Conservation (phyloP, 805 yeast species). For the Cyberlindnera euphorbiae region DNA sequence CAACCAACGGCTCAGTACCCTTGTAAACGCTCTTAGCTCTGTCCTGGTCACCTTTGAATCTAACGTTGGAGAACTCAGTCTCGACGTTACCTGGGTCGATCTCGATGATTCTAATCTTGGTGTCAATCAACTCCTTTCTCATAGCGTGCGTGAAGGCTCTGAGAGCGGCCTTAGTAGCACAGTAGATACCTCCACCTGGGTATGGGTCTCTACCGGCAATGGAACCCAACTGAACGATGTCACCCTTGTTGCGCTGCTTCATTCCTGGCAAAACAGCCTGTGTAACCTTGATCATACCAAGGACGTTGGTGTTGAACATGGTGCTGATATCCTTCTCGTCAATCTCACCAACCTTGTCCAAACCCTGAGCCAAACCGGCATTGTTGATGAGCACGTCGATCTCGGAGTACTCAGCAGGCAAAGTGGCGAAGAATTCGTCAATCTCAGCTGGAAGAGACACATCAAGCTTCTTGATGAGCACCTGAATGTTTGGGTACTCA, state of each 20-base stretch:
- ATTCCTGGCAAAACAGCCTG: constrained; percentile 71
- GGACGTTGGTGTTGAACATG: constrained; percentile 84
- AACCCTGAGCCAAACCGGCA: constrained; percentile 79
- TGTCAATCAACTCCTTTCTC: constrained; percentile 69
- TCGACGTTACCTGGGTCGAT: constrained; percentile 68
- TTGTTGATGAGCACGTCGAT: constrained; percentile 67
- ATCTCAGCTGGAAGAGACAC: constrained; percentile 50
- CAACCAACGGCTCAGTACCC: constrained; percentile 51
- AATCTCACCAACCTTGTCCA: constrained; percentile 75
- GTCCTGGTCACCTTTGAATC: constrained; percentile 53
- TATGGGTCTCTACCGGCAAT: constrained; percentile 81
- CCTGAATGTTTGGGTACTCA: constrained; percentile 43
- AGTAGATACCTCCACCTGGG: constrained; percentile 75
- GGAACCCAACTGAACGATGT: constrained; percentile 70
- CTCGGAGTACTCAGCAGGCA: constrained; percentile 56
- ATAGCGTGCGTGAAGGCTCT: constrained; percentile 65
- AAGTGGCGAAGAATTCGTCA: constrained; percentile 41
- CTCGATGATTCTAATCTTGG: constrained; percentile 61
- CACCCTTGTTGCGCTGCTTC: constrained; percentile 66
- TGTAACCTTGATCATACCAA: constrained; percentile 80
- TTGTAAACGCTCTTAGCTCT: constrained; percentile 54
- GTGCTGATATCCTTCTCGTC: constrained; percentile 55
- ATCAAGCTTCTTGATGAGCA: constrained; percentile 48
- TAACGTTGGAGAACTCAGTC: constrained; percentile 57
- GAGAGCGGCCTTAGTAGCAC: constrained; percentile 74